Evolutionary conservation across 495 filamentous ascomycete species (phyloP), one percentile per base, ranked within the genome.

Genomic region (Penicillium cataractarum): DNA sequence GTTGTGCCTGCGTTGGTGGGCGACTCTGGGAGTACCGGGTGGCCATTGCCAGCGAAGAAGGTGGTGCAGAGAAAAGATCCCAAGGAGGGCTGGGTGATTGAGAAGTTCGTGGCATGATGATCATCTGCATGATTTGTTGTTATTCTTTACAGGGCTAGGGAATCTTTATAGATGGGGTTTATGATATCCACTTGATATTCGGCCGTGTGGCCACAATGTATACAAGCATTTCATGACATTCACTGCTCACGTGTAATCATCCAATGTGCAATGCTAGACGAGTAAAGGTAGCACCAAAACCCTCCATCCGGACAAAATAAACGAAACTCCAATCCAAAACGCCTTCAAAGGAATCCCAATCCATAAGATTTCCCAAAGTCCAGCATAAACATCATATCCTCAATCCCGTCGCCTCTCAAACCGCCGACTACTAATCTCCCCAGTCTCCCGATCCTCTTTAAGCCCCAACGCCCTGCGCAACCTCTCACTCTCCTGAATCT

Each of bases 401-500:
- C 49, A 62, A 65, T 69, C 74, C 72, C 58, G 59, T 59, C 68
- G 73, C 64, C 62, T 73, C 76, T 68, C 76, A 65, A 65, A 68
- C 65, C 48, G 72, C 74, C 63, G 80, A 80, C 63, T 84, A 70
- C 17, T 81, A 87, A 72, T 74, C 89, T 96, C 91, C 32, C 91
- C 92, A 67, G 95, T 94, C 76, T 96, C 90, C 74, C 94, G 91
- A 80, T 96, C 87, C 77, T 89, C 88, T 64, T 86, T 84, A 65
- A 98, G 97, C 51, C 92, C 92, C 73, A 99, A 82, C 27, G 95
- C 95, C 76, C 85, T 92, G 62, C 93, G 78, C 71, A 98, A 80
- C 75, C 90, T 81, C 82, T 97, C 93, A 74, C 88, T 96, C 84
- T 99, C 94, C 73, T 90, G 89, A 70, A 96, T 93, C 86, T 99